phyloP scores from a whole-genome alignment of 2,329 filamentous ascomycete species.

The Ophiosphaerella herpotricha region DNA sequence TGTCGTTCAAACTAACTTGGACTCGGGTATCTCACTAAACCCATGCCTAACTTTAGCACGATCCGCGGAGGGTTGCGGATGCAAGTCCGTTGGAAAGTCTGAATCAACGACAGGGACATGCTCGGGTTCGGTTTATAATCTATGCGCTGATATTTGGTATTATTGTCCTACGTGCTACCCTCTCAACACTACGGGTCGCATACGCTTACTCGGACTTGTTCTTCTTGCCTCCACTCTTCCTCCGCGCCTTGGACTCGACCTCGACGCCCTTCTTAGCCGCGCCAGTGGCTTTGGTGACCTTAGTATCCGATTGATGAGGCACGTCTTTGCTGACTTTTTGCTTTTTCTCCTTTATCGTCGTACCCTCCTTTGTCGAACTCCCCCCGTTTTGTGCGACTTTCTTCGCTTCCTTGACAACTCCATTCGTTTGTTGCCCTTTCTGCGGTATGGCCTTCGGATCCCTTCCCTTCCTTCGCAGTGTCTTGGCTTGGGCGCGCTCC shows the following conservation, averaged over 20 bases:
- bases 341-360: conserved; percentile 16
- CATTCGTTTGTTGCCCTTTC: conserved; percentile 21
- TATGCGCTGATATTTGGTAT: neutral
- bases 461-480: conserved; percentile 53
- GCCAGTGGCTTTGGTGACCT: conserved; percentile 8
- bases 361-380: neutral
- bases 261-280: conserved; percentile 15
- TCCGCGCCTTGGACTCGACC: conserved; percentile 19
- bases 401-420: conserved; percentile 1
- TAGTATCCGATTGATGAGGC: conserved; percentile 1
- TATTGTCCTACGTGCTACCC: neutral
- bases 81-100: neutral
- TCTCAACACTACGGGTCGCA: neutral
- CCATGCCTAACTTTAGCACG: no score
- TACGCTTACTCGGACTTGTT: conserved; percentile 16
- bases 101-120: neutral
- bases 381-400: neutral
- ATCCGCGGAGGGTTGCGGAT: no score
- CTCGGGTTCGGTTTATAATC: no score
- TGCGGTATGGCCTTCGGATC: conserved; percentile 48
- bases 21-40: no score
- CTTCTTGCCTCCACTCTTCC: conserved; percentile 28
- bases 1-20: no score
- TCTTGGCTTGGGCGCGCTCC: conserved; percentile 50
- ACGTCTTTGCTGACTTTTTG: conserved; percentile 7